These are phyloP conservation scores for Wickerhamomyces subpelliculosus DNA, from an alignment of 805 yeast species.

Conservation along the genomic window DNA sequence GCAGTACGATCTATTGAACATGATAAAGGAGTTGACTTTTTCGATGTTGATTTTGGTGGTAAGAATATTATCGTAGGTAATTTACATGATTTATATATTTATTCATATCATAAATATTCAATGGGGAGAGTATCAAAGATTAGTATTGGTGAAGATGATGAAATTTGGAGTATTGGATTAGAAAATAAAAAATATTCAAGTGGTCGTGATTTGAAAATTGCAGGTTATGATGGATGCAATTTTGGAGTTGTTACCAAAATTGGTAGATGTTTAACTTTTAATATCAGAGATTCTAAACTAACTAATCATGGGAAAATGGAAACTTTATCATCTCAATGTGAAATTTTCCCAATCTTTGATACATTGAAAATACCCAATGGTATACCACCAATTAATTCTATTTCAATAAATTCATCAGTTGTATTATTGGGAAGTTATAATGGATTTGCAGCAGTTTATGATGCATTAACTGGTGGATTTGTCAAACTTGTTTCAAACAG, in stretches of 20 bases:
- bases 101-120: constrained; percentile 6
- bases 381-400: constrained; percentile 10
- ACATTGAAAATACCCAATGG: constrained; percentile 10
- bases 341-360: constrained; percentile 10
- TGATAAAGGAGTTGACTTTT: constrained; percentile 3
- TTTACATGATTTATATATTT: constrained; percentile 1
- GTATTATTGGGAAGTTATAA: constrained; percentile 16
- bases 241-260: constrained; percentile 10
- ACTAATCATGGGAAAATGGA: too few relatives aligned
- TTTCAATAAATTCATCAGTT: constrained; percentile 17
- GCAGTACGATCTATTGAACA: constrained; percentile 3
- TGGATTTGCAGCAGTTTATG: constrained; percentile 19
- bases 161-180: constrained; percentile 8
- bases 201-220: constrained; percentile 8
- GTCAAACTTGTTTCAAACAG: constrained; percentile 11
- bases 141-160: constrained; percentile 3
- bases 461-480: constrained; percentile 14
- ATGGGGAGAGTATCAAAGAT: constrained; percentile 8
- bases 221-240: constrained; percentile 23
- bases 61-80: constrained; percentile 9
- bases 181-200: constrained; percentile 6
- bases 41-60: constrained; percentile 20
- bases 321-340: constrained; percentile 1
- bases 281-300: constrained; percentile 9
- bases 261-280: constrained; percentile 10